Conservation (phyloP, 257 asterid genomes). For the Rhazya stricta region DNA sequence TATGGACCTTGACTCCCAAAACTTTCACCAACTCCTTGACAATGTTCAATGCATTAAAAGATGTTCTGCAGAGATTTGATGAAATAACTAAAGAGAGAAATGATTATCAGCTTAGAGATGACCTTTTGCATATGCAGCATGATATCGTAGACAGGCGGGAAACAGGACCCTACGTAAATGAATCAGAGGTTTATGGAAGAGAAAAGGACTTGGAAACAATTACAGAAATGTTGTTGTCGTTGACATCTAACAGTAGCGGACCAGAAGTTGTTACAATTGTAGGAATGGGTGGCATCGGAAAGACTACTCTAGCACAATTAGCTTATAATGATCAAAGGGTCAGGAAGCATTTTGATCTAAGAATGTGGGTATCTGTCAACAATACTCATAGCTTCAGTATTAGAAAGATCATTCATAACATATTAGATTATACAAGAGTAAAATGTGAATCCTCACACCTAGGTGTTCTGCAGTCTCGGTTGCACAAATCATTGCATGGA, state of each 20-base stretch:
- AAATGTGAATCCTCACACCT: neutral
- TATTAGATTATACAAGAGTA: neutral
- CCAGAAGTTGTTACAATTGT: neutral
- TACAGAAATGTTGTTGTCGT: neutral
- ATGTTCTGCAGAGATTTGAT: neutral
- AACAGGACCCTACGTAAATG: neutral
- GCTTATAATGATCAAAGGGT: neutral
- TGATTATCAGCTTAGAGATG: neutral
- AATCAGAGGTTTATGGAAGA: neutral
- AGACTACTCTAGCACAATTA: neutral
- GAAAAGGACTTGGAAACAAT: neutral
- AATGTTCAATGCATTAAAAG: neutral
- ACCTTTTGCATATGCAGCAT: neutral
- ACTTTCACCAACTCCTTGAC: neutral
- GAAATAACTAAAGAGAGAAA: neutral
- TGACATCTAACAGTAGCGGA: neutral
- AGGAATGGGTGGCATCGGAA: neutral
- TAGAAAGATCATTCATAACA: neutral
- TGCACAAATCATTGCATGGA: constrained; percentile 14
- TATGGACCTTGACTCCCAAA: neutral
- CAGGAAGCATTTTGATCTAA: neutral
- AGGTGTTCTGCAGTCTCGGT: neutral
- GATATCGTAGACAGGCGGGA: neutral
- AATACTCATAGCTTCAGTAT: neutral
- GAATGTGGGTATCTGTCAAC: neutral